phyloP scores from a whole-genome alignment of 2,329 filamentous ascomycete species.

The Clarireedia hainanense region DNA sequence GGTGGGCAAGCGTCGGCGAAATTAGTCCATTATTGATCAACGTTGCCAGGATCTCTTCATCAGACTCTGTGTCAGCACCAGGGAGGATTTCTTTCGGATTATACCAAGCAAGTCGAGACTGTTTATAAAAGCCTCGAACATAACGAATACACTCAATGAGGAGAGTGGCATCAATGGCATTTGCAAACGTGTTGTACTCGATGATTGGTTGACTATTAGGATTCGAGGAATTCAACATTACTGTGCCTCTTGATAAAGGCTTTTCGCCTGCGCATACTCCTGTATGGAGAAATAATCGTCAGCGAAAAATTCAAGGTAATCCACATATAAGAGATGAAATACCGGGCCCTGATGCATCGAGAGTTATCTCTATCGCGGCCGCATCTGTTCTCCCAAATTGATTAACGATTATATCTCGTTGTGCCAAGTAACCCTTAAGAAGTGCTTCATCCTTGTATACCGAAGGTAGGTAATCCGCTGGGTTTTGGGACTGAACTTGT shows the following conservation, averaged over 20 bases:
- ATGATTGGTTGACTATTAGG: constrained; percentile 21
- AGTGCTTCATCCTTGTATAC: constrained; percentile 1
- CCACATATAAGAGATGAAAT: neutral
- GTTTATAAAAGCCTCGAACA: neutral
- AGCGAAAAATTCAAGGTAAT: neutral
- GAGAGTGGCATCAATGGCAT: neutral
- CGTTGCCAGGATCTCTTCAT: neutral
- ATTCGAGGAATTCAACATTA: constrained; percentile 34
- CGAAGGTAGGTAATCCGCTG: neutral
- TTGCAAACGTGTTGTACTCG: constrained; percentile 34
- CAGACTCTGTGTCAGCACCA: neutral
- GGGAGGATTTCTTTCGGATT: neutral
- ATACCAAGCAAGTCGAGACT: neutral
- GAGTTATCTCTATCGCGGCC: neutral
- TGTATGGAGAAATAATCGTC: neutral
- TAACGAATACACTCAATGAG: neutral
- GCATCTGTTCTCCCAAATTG: neutral
- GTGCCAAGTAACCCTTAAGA: neutral
- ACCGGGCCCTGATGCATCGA: neutral
- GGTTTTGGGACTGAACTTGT: neutral
- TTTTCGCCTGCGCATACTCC: constrained; percentile 15
- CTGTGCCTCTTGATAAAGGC: constrained; percentile 34
- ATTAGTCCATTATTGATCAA: neutral
- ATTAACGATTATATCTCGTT: neutral
- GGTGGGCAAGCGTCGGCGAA: constrained; percentile 6